A percentile compares a stretch with the other conserved stretches of the same genome.
phyloP scores from a whole-genome alignment of 2,329 filamentous ascomycete species.

The Aspergillus sp. region DNA sequence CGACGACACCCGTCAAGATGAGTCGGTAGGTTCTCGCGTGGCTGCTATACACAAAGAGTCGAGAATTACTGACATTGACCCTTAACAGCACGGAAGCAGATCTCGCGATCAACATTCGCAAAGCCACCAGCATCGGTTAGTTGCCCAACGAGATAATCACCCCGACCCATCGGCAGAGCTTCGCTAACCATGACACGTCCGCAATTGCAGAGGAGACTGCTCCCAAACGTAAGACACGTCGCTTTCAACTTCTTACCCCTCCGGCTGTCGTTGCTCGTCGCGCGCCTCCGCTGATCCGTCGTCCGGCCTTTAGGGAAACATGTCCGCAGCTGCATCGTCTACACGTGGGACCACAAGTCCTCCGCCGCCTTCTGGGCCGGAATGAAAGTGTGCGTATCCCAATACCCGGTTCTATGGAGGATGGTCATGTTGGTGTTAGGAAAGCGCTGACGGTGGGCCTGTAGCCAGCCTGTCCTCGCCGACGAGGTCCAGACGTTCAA shows the following conservation, averaged over 20 bases:
- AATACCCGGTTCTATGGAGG: background rate
- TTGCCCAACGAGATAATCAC: slow-evolving; percentile 4
- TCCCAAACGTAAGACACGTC: slow-evolving; percentile 57
- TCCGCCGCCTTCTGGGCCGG: slow-evolving; percentile 94
- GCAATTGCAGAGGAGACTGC: slow-evolving; percentile 58
- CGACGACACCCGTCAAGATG: slow-evolving; percentile 54
- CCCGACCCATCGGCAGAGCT: background rate
- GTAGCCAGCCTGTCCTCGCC: slow-evolving; percentile 93
- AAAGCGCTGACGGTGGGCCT: background rate
- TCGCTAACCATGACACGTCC: slow-evolving; percentile 11
- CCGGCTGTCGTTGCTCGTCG: too few relatives aligned
- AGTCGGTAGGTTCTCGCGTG: slow-evolving; percentile 51
- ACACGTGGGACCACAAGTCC: slow-evolving; percentile 98
- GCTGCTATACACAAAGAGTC: background rate
- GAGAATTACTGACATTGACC: background rate
- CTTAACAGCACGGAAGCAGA: slow-evolving; percentile 58
- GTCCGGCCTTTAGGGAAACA: slow-evolving; percentile 65
- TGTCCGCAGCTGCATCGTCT: slow-evolving; percentile 96
- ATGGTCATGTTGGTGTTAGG: too few relatives aligned
- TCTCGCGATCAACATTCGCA: slow-evolving; percentile 65
- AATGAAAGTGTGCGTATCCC: slow-evolving; percentile 88
- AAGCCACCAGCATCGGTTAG: slow-evolving; percentile 63
- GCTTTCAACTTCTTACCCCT: slow-evolving; percentile 5
- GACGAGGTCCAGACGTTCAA: slow-evolving; percentile 99
- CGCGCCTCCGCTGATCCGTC: slow-evolving; percentile 2